Conservation (phyloP, 768 basidiomycete genomes). For the Leccinellum luteum region DNA sequence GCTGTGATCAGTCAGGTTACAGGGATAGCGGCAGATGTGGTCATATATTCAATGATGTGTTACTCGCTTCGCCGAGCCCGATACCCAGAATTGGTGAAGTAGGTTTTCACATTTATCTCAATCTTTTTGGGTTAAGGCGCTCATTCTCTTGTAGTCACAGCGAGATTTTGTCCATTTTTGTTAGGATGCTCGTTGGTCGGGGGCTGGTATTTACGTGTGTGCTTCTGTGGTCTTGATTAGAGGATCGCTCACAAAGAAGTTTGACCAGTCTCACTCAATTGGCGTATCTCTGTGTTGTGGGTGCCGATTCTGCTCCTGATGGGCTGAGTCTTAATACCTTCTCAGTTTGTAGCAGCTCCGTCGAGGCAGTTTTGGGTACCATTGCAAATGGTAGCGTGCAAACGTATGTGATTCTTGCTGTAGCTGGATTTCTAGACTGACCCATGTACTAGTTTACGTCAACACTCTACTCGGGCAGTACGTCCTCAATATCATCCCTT, state of each 20-base stretch:
- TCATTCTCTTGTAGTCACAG: constrained; percentile 10
- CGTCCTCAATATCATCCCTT: neutral
- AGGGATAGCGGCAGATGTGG: constrained; percentile 7
- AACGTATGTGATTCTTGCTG: constrained; percentile 11
- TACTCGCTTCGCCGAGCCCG: constrained; percentile 18
- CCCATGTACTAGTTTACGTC: constrained; percentile 22
- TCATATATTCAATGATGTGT: constrained; percentile 17
- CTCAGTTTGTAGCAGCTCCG: constrained; percentile 25
- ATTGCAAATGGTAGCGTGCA: constrained; percentile 27
- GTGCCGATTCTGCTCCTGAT: neutral
- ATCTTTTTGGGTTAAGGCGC: neutral
- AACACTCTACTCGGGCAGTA: constrained; percentile 29
- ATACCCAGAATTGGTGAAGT: constrained; percentile 18
- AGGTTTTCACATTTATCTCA: constrained; percentile 1
- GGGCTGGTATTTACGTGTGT: constrained; percentile 28
- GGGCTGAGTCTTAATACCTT: neutral
- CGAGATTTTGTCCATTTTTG: constrained; percentile 1
- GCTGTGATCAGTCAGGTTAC: constrained; percentile 11
- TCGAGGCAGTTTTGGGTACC: constrained; percentile 24
- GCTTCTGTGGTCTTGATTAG: neutral
- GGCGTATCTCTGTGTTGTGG: constrained; percentile 19
- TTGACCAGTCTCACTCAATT: constrained; percentile 17
- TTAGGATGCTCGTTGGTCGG: constrained; percentile 11
- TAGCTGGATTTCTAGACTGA: neutral
- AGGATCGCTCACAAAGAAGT: neutral